Evolutionary conservation across 2,329 filamentous ascomycete genomes (phyloP), one percentile per base, ranked within the genome.

Genomic region (Pestalotiopsis fici): DNA sequence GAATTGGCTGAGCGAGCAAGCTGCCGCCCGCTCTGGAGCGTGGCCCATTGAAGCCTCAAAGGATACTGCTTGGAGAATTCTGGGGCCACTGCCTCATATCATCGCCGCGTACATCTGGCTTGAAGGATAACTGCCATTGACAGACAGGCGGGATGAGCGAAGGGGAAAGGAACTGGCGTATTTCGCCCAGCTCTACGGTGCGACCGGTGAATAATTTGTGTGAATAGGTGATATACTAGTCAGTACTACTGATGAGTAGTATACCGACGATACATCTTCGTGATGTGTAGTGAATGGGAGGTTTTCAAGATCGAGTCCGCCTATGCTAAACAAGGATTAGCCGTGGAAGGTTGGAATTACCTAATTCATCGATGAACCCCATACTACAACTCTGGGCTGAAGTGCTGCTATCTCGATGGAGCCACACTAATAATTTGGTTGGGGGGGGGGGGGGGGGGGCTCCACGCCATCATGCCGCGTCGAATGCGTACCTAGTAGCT

Each of bases 1-100:
- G 47, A 43, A 21, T 13, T 64, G 61, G 61, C 28, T 64, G n/a
- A 35, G 61, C 39, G 47, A 64, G 18, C 39, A 64, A 64, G 47
- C 61, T 21, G 61, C 61, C 28, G 61, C 61, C 13, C 43, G 25
- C 27, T 31, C 39, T 3, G 23, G 47, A 15, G 43, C 7, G 9
- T 54, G 13, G 23, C 61, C 39, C 15, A 64, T 54, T 23, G 61
- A 64, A 37, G 43, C 25, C 9, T 13, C 11, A 15, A 57, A 68
- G 27, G 71, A 71, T 21, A 57, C 57, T 5, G 57, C 39, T 47
- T 69, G 72, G 66, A 65, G 61, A 39, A 62, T 70, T n/a, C 75
- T 74, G 72, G 73, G 74, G 0, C 71, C 73, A 1, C 64, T 77
- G 60, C 66, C 72, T 47, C 66, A 73, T 37, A 68, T 77, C n/a